Conservation (phyloP, 2,329 filamentous ascomycete species). For the Gaeumannomyces tritici region DNA sequence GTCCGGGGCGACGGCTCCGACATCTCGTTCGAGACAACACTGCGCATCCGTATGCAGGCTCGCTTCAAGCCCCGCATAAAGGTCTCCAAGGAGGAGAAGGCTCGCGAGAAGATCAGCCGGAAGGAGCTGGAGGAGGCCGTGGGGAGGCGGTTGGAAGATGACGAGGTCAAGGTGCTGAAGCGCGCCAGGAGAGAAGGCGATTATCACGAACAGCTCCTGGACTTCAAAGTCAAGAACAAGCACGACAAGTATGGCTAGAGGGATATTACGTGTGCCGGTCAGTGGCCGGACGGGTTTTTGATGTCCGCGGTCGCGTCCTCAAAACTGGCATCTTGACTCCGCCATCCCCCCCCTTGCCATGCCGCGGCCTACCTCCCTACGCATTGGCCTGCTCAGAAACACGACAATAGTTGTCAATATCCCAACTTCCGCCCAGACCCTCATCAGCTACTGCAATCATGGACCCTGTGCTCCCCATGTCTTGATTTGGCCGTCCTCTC, state of each 20-base stretch:
- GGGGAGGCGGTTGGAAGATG: conserved; percentile 67
- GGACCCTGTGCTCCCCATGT: conserved; percentile 36
- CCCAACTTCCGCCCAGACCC: too few relatives aligned
- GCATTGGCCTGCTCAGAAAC: not conserved
- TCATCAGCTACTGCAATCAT: not conserved
- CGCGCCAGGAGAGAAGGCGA: conserved; percentile 75
- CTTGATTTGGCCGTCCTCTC: conserved; percentile 48
- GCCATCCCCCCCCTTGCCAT: not conserved
- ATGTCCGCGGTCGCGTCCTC: not conserved
- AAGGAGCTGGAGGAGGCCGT: conserved; percentile 77
- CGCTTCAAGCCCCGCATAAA: conserved; percentile 80
- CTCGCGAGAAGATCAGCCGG: conserved; percentile 73
- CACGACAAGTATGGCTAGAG: conserved; percentile 69
- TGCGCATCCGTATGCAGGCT: conserved; percentile 88
- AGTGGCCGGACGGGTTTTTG: not conserved
- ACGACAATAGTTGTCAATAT: not conserved
- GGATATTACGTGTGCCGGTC: not conserved
- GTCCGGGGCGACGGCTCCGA: conserved; percentile 67
- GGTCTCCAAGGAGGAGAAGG: conserved; percentile 73
- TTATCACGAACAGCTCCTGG: conserved; percentile 78
- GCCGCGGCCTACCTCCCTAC: not conserved
- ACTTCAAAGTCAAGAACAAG: conserved; percentile 85
- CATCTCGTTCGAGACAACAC: conserved; percentile 58
- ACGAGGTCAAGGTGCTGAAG: conserved; percentile 78
- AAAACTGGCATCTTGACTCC: not conserved